Conservation (phyloP, 78 protist genomes). For the Mastigamoeba balamuthi region DNA sequence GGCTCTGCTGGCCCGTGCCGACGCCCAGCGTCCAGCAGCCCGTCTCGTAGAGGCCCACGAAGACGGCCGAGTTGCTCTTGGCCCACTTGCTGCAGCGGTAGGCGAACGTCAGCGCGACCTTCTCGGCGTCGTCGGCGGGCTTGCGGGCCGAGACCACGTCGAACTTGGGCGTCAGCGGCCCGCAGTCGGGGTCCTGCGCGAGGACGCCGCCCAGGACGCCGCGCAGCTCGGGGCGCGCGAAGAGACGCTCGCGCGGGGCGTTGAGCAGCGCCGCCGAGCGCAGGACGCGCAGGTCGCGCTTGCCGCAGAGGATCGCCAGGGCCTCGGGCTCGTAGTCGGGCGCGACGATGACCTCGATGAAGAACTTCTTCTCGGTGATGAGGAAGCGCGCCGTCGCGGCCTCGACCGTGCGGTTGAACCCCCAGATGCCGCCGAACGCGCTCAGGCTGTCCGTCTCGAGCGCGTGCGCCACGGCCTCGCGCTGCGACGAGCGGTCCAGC, state of each 20-base stretch:
- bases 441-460: slow-evolving; percentile 28
- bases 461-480: slow-evolving; percentile 38
- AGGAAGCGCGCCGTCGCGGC: slow-evolving; percentile 21
- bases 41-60: too few relatives aligned
- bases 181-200: slow-evolving; percentile 25
- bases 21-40: slow-evolving; percentile 32
- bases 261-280: slow-evolving; percentile 11
- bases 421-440: slow-evolving; percentile 44
- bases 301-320: background rate
- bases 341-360: slow-evolving; percentile 41
- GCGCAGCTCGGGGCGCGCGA: slow-evolving; percentile 21
- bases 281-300: slow-evolving; percentile 17
- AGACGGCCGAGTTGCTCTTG: slow-evolving; percentile 46
- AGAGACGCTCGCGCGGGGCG: too few relatives aligned
- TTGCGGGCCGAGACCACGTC: slow-evolving; percentile 13
- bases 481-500: background rate
- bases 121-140: slow-evolving; percentile 33
- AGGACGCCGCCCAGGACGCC: slow-evolving; percentile 45
- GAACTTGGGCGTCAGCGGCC: slow-evolving; percentile 23
- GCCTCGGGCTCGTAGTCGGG: slow-evolving; percentile 33
- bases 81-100: slow-evolving; percentile 35
- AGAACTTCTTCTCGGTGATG: slow-evolving; percentile 21
- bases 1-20: slow-evolving; percentile 56
- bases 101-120: slow-evolving; percentile 33
- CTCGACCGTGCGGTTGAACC: slow-evolving; percentile 30